phyloP scores from a whole-genome alignment of 2,329 filamentous ascomycete species.

The Anisogramma anomala region DNA sequence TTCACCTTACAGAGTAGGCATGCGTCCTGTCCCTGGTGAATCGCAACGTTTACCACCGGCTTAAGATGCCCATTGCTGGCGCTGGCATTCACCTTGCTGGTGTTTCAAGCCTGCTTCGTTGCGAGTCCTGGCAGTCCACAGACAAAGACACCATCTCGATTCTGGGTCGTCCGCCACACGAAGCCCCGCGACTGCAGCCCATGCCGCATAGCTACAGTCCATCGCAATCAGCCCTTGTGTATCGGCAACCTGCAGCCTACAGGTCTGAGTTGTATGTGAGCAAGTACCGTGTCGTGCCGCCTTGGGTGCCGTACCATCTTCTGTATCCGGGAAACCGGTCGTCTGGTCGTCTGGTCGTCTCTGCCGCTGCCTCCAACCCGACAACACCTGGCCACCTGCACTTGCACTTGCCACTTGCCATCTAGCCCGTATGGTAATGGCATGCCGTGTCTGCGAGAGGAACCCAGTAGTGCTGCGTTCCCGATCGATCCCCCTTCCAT shows the following conservation, averaged over 20 bases:
- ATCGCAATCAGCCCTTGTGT: not conserved
- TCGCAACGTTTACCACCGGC: too few species aligned
- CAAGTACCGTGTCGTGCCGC: not conserved
- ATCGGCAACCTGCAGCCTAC: too few species aligned
- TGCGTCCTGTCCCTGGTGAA: not conserved
- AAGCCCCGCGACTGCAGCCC: too few species aligned
- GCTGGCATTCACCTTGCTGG: too few species aligned
- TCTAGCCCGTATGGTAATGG: not conserved
- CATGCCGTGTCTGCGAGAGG: too few species aligned
- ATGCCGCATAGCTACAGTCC: not conserved
- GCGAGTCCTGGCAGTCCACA: too few species aligned
- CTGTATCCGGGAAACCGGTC: conserved; percentile 5
- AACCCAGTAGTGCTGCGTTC: too few species aligned
- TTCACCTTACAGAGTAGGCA: too few species aligned
- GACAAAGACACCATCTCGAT: conserved; percentile 5
- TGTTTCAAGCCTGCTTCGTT: too few species aligned
- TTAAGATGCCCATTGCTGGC: not conserved
- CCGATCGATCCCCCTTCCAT: too few species aligned
- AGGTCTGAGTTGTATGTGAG: conserved; percentile 6
- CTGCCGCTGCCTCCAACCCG: not conserved
- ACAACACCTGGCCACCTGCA: too few species aligned
- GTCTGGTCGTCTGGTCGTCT: not conserved
- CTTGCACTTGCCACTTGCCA: not conserved
- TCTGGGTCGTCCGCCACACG: conserved; percentile 2
- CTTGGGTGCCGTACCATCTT: conserved; percentile 3